Conservation (phyloP, 2,329 filamentous ascomycete species). For the Lasiodiplodia hormozganensis region DNA sequence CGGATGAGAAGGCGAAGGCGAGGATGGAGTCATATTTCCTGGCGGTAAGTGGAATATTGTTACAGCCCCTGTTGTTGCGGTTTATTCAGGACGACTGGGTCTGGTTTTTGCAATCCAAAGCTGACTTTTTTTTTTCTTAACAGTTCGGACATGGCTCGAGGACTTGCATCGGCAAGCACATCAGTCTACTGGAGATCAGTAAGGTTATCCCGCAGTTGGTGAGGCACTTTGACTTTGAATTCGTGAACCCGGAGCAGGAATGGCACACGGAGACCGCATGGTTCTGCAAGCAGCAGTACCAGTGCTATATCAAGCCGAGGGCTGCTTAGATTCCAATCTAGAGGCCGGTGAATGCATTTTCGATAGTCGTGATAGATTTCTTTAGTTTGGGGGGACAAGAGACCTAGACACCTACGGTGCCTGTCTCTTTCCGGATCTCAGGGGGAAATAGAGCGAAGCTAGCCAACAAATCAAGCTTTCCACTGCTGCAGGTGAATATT, state of each 20-base stretch:
- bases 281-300: slow-evolving; percentile 21
- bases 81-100: no score
- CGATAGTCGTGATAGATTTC: no score
- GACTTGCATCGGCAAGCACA: slow-evolving; percentile 33
- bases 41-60: background rate
- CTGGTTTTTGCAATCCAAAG: background rate
- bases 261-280: slow-evolving; percentile 17
- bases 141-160: slow-evolving; percentile 31
- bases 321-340: background rate
- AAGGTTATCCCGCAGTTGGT: slow-evolving; percentile 33
- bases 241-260: slow-evolving; percentile 9
- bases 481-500: no score
- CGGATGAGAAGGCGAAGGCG: background rate
- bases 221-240: slow-evolving; percentile 30
- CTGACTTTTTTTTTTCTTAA: slow-evolving; percentile 10
- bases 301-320: slow-evolving; percentile 5
- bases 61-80: no score
- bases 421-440: no score
- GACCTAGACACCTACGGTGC: no score
- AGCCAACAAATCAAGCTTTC: no score
- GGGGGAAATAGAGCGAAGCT: no score
- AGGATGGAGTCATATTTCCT: slow-evolving; percentile 11
- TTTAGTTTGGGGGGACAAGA: no score
- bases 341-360: background rate
- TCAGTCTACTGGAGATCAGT: slow-evolving; percentile 31